Percentiles rank a stretch among this genome's conserved stretches.
phyloP scores from a whole-genome alignment of 352 stramenopile genomes.

The Thalassiosira livingstoniorum region DNA sequence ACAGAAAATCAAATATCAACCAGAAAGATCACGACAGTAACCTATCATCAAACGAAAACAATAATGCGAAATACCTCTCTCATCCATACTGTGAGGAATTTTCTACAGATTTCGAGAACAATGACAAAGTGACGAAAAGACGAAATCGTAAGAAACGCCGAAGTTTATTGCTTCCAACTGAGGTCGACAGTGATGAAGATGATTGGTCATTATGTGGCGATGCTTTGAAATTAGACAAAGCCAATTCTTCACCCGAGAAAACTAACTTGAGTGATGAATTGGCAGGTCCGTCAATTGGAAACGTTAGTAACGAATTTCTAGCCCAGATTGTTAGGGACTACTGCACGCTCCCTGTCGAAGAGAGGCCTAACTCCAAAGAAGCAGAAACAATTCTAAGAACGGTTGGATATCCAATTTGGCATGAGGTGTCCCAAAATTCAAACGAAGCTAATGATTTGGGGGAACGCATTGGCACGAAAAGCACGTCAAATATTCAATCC shows the following conservation, averaged over 20 bases:
- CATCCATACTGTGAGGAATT: background rate
- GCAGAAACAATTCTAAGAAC: slow-evolving; percentile 37
- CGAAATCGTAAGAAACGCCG: slow-evolving; percentile 7
- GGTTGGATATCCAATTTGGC: slow-evolving; percentile 34
- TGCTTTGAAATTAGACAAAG: background rate
- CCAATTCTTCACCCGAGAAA: background rate
- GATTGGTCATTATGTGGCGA: background rate
- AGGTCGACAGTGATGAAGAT: background rate
- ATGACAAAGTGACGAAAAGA: background rate
- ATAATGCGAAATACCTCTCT: background rate
- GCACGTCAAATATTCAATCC: background rate
- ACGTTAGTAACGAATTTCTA: slow-evolving; percentile 4
- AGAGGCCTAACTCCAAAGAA: slow-evolving; percentile 17
- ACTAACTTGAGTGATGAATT: background rate
- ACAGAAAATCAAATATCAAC: background rate
- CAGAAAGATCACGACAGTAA: background rate
- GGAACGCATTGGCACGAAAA: background rate
- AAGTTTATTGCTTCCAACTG: slow-evolving; percentile 18
- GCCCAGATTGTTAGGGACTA: slow-evolving; percentile 43
- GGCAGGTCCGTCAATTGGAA: background rate
- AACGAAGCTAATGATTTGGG: background rate
- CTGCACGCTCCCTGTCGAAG: slow-evolving; percentile 17
- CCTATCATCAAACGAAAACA: background rate
- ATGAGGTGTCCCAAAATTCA: background rate
- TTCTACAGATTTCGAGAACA: too few species aligned